Evolutionary conservation across 2,329 filamentous ascomycete species (phyloP).

Genomic region (Furcasterigmium sp.): DNA sequence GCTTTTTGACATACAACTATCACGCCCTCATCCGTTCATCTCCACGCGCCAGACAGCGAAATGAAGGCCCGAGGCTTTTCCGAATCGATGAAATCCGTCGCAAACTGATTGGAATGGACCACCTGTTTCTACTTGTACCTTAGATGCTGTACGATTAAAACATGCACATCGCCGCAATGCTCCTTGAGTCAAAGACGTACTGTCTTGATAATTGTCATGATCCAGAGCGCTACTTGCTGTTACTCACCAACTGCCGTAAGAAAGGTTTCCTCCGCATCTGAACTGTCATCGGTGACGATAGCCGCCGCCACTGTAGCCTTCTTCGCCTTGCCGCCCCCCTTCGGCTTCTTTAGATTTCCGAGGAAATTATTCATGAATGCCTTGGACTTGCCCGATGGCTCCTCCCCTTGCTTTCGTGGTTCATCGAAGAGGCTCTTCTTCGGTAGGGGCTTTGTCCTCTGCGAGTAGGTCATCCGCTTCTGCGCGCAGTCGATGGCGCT

Average conservation of each 20-base stretch:
- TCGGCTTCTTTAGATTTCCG: slow-evolving; percentile 18
- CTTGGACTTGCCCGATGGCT: slow-evolving; percentile 34
- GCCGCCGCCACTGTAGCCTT: too few relatives aligned
- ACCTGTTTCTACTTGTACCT: slow-evolving; percentile 12
- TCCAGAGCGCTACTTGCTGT: too few relatives aligned
- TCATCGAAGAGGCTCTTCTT: slow-evolving; percentile 48
- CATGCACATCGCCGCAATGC: not conserved
- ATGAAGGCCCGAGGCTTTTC: slow-evolving; percentile 6
- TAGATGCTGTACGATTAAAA: slow-evolving; percentile 11
- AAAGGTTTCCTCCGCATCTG: slow-evolving; percentile 9
- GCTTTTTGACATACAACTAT: too few relatives aligned
- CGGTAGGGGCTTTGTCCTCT: slow-evolving; percentile 57
- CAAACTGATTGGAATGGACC: slow-evolving; percentile 5
- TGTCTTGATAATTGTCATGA: too few relatives aligned
- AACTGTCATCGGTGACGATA: not conserved
- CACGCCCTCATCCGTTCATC: slow-evolving; percentile 3
- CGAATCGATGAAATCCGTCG: slow-evolving; percentile 8
- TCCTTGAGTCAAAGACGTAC: not conserved
- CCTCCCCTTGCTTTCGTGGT: slow-evolving; percentile 27
- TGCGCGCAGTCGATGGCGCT: slow-evolving; percentile 68
- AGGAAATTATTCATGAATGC: slow-evolving; percentile 45
- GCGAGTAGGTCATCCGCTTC: slow-evolving; percentile 64
- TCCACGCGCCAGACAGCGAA: slow-evolving; percentile 1
- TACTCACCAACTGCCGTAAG: slow-evolving; percentile 8
- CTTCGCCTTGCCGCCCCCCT: not conserved